A percentile compares a stretch with the other conserved stretches of the same genome.
Conservation (phyloP, 345 rosid species). For the Hibiscus syriacus region DNA sequence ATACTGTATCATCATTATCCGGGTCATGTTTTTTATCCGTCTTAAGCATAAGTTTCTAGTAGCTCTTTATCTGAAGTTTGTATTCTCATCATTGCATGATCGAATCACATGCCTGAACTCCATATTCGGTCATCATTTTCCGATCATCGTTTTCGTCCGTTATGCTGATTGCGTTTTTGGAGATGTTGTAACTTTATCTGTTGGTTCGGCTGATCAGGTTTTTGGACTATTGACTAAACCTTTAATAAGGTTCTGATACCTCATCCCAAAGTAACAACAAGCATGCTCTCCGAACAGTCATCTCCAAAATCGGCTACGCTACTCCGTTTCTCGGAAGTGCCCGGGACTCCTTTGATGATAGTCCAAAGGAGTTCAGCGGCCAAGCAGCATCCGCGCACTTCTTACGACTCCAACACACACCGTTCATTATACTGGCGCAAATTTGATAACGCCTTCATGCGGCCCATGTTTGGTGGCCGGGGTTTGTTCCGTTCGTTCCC, state of each 20-base stretch:
- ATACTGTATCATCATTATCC: not conserved
- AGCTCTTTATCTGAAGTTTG: too few relatives aligned
- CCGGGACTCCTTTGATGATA: slow-evolving; percentile 60
- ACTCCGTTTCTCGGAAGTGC: slow-evolving; percentile 51
- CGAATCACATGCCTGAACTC: too few relatives aligned
- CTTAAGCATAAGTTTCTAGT: not conserved
- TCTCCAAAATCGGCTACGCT: slow-evolving; percentile 48
- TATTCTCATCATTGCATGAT: too few relatives aligned
- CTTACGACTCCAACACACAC: slow-evolving; percentile 76
- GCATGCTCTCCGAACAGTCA: slow-evolving; percentile 37
- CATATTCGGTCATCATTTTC: not conserved
- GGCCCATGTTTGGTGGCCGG: slow-evolving; percentile 91
- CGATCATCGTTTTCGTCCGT: not conserved
- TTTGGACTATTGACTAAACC: slow-evolving; percentile 89
- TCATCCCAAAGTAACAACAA: slow-evolving; percentile 32
- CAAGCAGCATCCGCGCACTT: slow-evolving; percentile 63
- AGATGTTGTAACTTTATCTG: not conserved
- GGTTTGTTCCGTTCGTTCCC: slow-evolving; percentile 84
- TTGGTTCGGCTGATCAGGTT: slow-evolving; percentile 36
- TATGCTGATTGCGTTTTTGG: not conserved
- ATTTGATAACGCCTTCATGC: slow-evolving; percentile 76
- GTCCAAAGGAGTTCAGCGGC: slow-evolving; percentile 28
- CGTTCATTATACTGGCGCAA: slow-evolving; percentile 92
- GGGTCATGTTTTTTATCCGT: not conserved
- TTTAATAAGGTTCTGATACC: slow-evolving; percentile 70